phyloP scores from a whole-genome alignment of 371 early-diverging fungal species.

The Fennellomyces sp. region DNA sequence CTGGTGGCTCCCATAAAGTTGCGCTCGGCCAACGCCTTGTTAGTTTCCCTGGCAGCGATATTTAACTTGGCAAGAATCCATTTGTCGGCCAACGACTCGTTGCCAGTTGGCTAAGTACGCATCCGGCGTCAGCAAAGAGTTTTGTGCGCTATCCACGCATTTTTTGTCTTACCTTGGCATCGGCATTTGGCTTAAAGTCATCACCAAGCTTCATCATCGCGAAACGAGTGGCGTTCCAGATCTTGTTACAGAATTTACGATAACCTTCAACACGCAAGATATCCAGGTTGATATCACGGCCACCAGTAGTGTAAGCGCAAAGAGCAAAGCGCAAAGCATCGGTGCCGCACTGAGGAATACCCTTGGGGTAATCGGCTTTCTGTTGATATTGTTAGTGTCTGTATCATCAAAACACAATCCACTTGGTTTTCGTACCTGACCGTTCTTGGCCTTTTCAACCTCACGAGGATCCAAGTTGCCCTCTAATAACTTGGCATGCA shows the following conservation, averaged over 20 bases:
- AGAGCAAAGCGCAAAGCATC: constrained; percentile 99
- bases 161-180: constrained; percentile 42
- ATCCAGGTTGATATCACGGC: constrained; percentile 97
- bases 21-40: constrained; percentile 77
- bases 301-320: constrained; percentile 89
- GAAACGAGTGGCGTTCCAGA: constrained; percentile 98
- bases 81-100: constrained; percentile 86
- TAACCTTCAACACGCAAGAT: constrained; percentile 97
- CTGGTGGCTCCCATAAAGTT: constrained; percentile 97
- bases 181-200: constrained; percentile 72
- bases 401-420: too few relatives aligned
- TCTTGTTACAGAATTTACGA: constrained; percentile 99
- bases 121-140: too few relatives aligned
- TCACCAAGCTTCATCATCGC: constrained; percentile 91
- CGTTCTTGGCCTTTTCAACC: constrained; percentile 83
- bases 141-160: too few relatives aligned
- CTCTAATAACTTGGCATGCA: constrained; percentile 77
- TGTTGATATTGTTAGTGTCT: neutral
- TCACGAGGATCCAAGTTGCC: constrained; percentile 97
- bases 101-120: constrained; percentile 76
- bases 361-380: constrained; percentile 94
- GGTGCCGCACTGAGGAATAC: constrained; percentile 99
- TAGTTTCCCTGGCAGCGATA: constrained; percentile 77
- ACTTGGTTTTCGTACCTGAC: constrained; percentile 69
- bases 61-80: constrained; percentile 96